phyloP scores from a whole-genome alignment of 1,284 basidiomycete genomes.

The Uromyces viciae-fabae region DNA sequence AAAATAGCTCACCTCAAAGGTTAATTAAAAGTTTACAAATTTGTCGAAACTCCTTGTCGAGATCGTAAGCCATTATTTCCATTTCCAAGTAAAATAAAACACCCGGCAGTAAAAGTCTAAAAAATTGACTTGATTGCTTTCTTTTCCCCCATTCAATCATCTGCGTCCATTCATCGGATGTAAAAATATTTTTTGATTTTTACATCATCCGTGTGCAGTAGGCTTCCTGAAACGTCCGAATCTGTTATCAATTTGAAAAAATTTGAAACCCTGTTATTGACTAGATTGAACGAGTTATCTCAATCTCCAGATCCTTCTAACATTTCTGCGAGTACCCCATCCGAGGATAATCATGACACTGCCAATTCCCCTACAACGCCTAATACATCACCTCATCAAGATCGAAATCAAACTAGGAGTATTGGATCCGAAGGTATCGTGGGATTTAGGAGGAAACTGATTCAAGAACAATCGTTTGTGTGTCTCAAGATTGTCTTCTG shows the following conservation, averaged over 20 bases:
- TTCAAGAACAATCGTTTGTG: constrained; percentile 22
- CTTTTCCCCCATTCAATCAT: too few species aligned
- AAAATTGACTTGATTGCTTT: not conserved
- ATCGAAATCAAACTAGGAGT: not conserved
- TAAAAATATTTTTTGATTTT: not conserved
- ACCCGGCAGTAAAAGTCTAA: not conserved
- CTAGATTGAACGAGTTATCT: constrained; percentile 8
- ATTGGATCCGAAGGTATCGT: constrained; percentile 21
- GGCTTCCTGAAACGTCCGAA: constrained; percentile 26
- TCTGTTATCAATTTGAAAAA: not conserved
- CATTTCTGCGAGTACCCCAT: not conserved
- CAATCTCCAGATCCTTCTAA: not conserved
- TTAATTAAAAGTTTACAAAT: constrained; percentile 11
- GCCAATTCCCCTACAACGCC: not conserved
- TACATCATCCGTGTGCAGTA: not conserved
- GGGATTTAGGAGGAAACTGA: constrained; percentile 18
- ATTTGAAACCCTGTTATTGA: constrained; percentile 30
- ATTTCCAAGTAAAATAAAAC: not conserved
- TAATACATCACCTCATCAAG: not conserved
- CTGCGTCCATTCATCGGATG: too few species aligned
- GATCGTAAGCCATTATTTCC: not conserved
- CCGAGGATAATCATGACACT: not conserved
- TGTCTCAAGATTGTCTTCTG: not conserved
- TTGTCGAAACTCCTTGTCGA: constrained; percentile 8
- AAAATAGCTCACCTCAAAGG: constrained; percentile 25